Evolutionary conservation across 1,139 yeast genomes (phyloP), one percentile per base, ranked within the genome.

Genomic region (Nakaseomyces delphensis): DNA sequence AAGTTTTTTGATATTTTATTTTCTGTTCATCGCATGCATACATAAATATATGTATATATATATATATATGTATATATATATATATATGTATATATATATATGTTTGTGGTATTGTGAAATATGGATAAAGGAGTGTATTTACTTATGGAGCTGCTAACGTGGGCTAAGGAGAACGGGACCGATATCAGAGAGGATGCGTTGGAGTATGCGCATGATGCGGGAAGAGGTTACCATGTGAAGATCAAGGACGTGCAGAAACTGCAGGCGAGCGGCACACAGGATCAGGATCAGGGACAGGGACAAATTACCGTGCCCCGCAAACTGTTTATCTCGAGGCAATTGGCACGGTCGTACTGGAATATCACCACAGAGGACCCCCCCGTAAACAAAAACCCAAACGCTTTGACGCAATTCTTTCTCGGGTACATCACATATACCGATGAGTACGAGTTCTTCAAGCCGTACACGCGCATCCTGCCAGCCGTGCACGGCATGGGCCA

Each of bases 391-490:
- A 33, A 66, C 49, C 60, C 67, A 36, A 77, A 74, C 53, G 60
- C 71, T 0, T 55, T 74, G 11, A 62, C 74, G 8, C 75, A 77
- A 52, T 55, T 79, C 11, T 69, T 65, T 41, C 57, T 79, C 45
- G 70, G 78, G 11, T 67, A 67, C 43, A 49, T 69, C 42, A 66
- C 60, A 42, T 67, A 63, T 46, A 64, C 37, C 39, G 19, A 46
- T 1, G 30, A 46, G 1, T 52, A 51, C 6, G 20, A 53, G 3
- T 62, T 60, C 44, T 71, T 56, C 52, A 44, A 56, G 38, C 75
- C 80, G 0, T 87, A 84, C 55, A 56, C 85, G 27, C 60, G 67
- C 21, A 58, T 72, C n/a, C 67, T 86, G 20, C 95, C 95, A 0
- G 48, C 57, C 2, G 64, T 19, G n/a, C n/a, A n/a, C n/a, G n/a